phyloP scores from a whole-genome alignment of 1,284 basidiomycete genomes.

The Neotropicomus parvogracilis region DNA sequence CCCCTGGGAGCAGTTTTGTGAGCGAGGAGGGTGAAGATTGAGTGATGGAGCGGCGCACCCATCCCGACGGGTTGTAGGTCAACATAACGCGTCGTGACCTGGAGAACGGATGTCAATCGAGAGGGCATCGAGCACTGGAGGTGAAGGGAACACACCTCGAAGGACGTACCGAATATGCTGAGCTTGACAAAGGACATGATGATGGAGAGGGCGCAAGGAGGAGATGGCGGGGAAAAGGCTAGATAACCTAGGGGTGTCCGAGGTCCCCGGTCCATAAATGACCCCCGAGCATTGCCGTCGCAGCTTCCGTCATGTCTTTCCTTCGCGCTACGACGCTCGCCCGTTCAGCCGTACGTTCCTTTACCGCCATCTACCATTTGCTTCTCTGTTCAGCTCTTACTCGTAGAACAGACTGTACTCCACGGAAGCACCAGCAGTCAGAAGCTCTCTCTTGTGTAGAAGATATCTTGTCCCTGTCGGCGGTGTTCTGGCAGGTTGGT shows the following conservation, averaged over 20 bases:
- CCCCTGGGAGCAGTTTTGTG: constrained; percentile 45
- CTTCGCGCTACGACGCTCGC: constrained; percentile 38
- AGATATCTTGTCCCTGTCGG: constrained; percentile 37
- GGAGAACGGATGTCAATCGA: constrained; percentile 33
- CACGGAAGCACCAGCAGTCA: constrained; percentile 41
- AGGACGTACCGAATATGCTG: constrained; percentile 95
- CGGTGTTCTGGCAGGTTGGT: constrained; percentile 31
- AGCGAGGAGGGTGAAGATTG: constrained; percentile 16
- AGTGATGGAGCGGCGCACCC: constrained; percentile 57
- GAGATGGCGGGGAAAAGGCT: constrained; percentile 21
- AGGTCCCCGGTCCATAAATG: constrained; percentile 18
- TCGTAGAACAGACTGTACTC: constrained; percentile 40
- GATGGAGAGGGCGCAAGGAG: constrained; percentile 2
- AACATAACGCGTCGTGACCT: constrained; percentile 98
- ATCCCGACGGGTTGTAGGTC: constrained; percentile 99
- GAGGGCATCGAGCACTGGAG: constrained; percentile 16
- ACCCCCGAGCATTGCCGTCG: background rate
- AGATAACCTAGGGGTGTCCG: constrained; percentile 26
- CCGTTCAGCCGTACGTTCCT: constrained; percentile 41
- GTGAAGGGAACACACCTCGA: constrained; percentile 58
- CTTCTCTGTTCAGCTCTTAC: background rate
- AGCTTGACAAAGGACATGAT: constrained; percentile 93
- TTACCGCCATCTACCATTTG: background rate
- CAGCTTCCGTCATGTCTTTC: constrained; percentile 36
- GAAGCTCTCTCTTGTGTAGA: constrained; percentile 34